Percentiles rank a stretch among this genome's conserved stretches.
phyloP scores from a whole-genome alignment of 257 asterid genomes.

The Vinca minor region DNA sequence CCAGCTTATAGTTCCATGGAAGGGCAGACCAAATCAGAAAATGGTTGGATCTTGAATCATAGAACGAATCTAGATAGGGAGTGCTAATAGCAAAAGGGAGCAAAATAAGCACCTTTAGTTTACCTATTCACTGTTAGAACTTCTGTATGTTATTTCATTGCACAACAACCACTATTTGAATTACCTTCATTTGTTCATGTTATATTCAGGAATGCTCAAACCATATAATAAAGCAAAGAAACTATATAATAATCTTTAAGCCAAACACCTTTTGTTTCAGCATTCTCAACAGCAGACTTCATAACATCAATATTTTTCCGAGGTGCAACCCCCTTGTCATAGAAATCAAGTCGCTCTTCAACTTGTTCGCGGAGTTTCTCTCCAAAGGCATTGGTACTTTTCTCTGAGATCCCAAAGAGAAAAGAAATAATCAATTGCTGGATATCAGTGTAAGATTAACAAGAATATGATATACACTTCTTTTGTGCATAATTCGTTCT shows the following conservation, averaged over 20 bases:
- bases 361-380: slow-evolving; percentile 98
- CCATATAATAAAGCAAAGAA: not conserved
- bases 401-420: slow-evolving; percentile 34
- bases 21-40: not conserved
- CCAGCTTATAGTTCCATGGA: not conserved
- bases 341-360: slow-evolving; percentile 89
- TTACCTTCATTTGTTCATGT: not conserved
- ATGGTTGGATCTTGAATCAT: not conserved
- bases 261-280: slow-evolving; percentile 44
- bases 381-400: slow-evolving; percentile 64
- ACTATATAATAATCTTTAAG: not conserved
- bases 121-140: not conserved
- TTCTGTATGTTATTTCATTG: not conserved
- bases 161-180: not conserved
- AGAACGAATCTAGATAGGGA: not conserved
- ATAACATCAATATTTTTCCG: slow-evolving; percentile 86
- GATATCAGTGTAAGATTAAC: too few species aligned
- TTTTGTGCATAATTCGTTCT: too few species aligned
- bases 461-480: too few species aligned
- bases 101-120: not conserved
- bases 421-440: too few species aligned
- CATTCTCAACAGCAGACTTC: slow-evolving; percentile 62
- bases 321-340: slow-evolving; percentile 96
- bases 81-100: not conserved
- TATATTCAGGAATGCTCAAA: slow-evolving; percentile 1